Conservation (phyloP, 495 filamentous ascomycete genomes). For the Penicillium desertorum region DNA sequence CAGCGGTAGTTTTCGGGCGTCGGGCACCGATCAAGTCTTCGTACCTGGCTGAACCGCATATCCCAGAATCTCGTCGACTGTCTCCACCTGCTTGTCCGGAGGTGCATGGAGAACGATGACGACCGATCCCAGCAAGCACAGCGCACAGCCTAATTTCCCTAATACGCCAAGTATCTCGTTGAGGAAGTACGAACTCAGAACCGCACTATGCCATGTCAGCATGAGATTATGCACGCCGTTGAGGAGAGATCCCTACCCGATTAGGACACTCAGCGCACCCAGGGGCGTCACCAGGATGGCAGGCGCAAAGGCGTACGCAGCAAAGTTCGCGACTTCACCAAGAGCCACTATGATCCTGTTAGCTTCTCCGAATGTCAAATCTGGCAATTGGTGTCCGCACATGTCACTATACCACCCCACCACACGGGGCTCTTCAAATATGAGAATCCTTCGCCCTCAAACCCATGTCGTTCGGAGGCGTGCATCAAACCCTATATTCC, state of each 20-base stretch:
- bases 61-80: slow-evolving; percentile 81
- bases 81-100: slow-evolving; percentile 84
- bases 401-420: slow-evolving; percentile 89
- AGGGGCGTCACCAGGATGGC: slow-evolving; percentile 95
- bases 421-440: slow-evolving; percentile 90
- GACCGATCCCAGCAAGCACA: slow-evolving; percentile 93
- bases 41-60: slow-evolving; percentile 88
- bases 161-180: slow-evolving; percentile 83
- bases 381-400: slow-evolving; percentile 50
- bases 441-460: slow-evolving; percentile 93
- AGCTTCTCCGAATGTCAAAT: slow-evolving; percentile 14
- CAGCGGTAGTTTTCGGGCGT: background rate
- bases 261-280: slow-evolving; percentile 88
- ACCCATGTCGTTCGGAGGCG: slow-evolving; percentile 85
- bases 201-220: slow-evolving; percentile 60
- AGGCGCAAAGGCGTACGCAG: slow-evolving; percentile 95
- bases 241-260: slow-evolving; percentile 57
- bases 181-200: slow-evolving; percentile 91
- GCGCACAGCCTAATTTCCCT: slow-evolving; percentile 92
- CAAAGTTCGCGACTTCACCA: slow-evolving; percentile 94
- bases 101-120: slow-evolving; percentile 97
- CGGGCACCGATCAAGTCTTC: slow-evolving; percentile 15
- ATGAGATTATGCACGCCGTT: slow-evolving; percentile 2
- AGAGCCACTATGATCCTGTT: slow-evolving; percentile 57
- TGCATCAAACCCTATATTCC: slow-evolving; percentile 75